Evolutionary conservation across 208 protist species (phyloP), one percentile per base, ranked within the genome.

Genomic region (Porcisia deanei): DNA sequence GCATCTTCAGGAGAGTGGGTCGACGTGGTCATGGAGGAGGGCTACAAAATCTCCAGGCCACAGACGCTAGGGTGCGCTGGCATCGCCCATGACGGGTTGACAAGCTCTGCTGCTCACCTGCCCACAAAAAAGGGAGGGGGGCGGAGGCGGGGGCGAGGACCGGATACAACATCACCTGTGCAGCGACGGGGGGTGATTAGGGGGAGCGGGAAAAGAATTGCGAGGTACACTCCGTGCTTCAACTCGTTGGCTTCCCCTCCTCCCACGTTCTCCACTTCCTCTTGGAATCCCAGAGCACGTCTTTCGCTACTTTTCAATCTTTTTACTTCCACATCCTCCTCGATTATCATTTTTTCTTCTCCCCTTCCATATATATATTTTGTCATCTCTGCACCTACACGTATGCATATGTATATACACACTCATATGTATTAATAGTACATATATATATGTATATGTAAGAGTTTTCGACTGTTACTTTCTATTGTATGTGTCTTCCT

Each of bases 271-370:
- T 60, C 57, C 14, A 30, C 7, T 9, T 30, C 16, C 16, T 12
- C 7, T 7, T 30, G 57, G 20, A 22, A 60, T 22, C 20, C 14
- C 57, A 60, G 57, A 37, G 57, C 22, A 12, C 7, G 14, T 60
- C 7, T 60, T 22, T 30, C 22, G 30, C 30, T 22, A 25, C 34
- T 65, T 65, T 12, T 12, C 57, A 60, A 7, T 43, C 7, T 39
- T 43, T 30, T n/a, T 65, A 30, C 60, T 16, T 39, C 60, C 14
- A 37, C 39, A 4, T 10, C 20, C 43, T 34, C 64, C 2, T 45
- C 54, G 12, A 53, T 67, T 3, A 37, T 52, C 65, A 72, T 22
- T 72, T 52, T 54, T 76, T 76, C 64, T 70, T 63, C 37, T 22
- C 52, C 68, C 25, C 47, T 47, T 49, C 59, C 60, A 25, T 61